A percentile compares a stretch with the other conserved stretches of the same genome.
Evolutionary conservation across 192 early-diverging fungal species (phyloP).

Genomic region (Bifiguratus adelaidae): DNA sequence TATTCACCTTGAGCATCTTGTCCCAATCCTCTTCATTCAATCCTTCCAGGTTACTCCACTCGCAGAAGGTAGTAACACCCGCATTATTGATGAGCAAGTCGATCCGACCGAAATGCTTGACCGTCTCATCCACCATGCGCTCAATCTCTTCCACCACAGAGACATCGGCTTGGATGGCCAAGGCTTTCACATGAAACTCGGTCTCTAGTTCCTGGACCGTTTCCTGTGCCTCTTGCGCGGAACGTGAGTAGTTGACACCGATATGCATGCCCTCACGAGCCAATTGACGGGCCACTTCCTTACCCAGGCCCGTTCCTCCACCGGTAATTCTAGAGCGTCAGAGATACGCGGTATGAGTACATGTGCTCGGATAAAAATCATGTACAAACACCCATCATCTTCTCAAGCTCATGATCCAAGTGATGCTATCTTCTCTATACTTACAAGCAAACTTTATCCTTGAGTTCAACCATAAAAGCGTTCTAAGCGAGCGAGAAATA

Average conservation of each 20-base stretch:
- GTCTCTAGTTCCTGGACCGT: not conserved
- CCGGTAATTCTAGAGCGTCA: constrained; percentile 9
- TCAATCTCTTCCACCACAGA: constrained; percentile 1
- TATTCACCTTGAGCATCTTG: constrained; percentile 1
- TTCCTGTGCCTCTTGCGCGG: constrained; percentile 1
- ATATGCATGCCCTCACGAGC: constrained; percentile 10
- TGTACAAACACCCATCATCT: too few species aligned
- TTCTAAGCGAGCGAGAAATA: too few species aligned
- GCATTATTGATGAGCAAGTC: constrained; percentile 12
- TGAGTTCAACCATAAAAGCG: too few species aligned
- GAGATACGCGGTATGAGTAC: too few species aligned
- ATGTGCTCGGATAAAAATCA: too few species aligned
- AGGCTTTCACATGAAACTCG: not conserved
- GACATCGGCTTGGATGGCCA: constrained; percentile 2
- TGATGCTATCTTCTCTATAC: not conserved
- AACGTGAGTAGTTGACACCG: constrained; percentile 5
- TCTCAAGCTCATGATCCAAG: not conserved
- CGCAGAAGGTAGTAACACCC: constrained; percentile 5
- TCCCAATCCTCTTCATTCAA: constrained; percentile 7
- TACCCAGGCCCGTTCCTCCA: constrained; percentile 7
- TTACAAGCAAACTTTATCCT: constrained; percentile 2
- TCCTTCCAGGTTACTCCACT: constrained; percentile 1
- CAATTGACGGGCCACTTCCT: not conserved
- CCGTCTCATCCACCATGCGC: constrained; percentile 9
- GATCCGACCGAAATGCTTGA: not conserved